Evolutionary conservation across 306 rosid species (phyloP).

Genomic region (Trichosanthes cucumerina): DNA sequence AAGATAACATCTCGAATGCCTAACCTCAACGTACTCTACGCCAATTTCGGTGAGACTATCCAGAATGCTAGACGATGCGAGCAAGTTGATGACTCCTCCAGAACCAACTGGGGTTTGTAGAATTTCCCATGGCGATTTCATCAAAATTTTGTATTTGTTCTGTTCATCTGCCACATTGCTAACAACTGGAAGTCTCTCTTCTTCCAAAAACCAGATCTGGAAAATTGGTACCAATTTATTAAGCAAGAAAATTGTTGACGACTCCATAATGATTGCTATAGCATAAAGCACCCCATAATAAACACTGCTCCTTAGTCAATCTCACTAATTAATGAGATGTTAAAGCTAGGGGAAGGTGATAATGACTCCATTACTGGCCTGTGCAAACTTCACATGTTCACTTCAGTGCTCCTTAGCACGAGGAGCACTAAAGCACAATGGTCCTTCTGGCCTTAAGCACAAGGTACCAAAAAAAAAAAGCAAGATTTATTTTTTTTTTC

Average conservation of each 20-base stretch:
- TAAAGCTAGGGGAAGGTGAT: not conserved
- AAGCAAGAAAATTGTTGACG: not conserved
- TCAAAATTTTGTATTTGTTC: constrained; percentile 50
- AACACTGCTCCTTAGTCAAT: not conserved
- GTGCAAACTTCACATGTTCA: not conserved
- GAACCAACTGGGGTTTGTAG: constrained; percentile 77
- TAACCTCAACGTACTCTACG: constrained; percentile 71
- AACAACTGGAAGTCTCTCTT: constrained; percentile 82
- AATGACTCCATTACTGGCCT: not conserved
- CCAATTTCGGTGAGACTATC: constrained; percentile 55
- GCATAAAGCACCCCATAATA: not conserved
- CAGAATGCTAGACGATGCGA: constrained; percentile 41
- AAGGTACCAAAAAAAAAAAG: too few relatives aligned
- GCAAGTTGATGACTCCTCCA: constrained; percentile 68
- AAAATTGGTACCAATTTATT: not conserved
- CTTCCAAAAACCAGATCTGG: constrained; percentile 79
- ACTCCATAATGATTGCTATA: not conserved
- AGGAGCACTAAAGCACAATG: too few relatives aligned
- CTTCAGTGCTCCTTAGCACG: too few relatives aligned
- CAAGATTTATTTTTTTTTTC: too few relatives aligned
- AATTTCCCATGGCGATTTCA: constrained; percentile 95
- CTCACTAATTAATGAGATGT: not conserved
- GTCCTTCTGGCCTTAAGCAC: too few relatives aligned
- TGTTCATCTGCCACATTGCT: constrained; percentile 43
- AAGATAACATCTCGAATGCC: constrained; percentile 11